phyloP scores from a whole-genome alignment of 1,284 basidiomycete genomes.

The Apiotrichum gracile region DNA sequence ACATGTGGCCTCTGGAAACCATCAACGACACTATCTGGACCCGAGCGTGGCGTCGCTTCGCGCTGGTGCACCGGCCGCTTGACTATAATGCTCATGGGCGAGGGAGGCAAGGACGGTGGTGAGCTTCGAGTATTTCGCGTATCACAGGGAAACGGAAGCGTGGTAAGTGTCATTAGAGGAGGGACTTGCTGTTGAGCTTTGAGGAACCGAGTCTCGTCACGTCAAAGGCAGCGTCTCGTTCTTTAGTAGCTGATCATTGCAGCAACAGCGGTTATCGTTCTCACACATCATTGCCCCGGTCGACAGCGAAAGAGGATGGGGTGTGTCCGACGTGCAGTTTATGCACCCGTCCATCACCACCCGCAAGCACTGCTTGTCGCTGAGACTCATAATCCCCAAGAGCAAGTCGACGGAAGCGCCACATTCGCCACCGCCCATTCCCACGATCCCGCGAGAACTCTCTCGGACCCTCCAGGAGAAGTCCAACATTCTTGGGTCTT shows the following conservation, averaged over 20 bases:
- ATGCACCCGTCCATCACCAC: slow-evolving; percentile 11
- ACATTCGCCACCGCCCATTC: neutral
- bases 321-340: slow-evolving; percentile 14
- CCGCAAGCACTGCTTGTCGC: slow-evolving; percentile 4
- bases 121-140: slow-evolving; percentile 8
- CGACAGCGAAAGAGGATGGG: slow-evolving; percentile 1
- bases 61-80: slow-evolving; percentile 6
- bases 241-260: neutral
- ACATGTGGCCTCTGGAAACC: neutral
- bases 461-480: neutral
- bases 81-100: slow-evolving; percentile 3
- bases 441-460: neutral
- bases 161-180: neutral
- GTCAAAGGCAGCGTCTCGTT: too few species aligned
- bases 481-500: neutral
- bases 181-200: too few species aligned
- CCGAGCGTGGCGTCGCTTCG: slow-evolving; percentile 5
- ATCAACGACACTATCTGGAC: slow-evolving; percentile 1
- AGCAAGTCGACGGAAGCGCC: neutral
- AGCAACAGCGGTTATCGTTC: slow-evolving; percentile 6
- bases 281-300: neutral
- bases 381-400: slow-evolving; percentile 1
- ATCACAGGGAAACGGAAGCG: neutral
- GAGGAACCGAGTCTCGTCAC: too few species aligned
- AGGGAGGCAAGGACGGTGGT: slow-evolving; percentile 14